Evolutionary conservation across 2,329 filamentous ascomycete species (phyloP).

Genomic region (Apiospora hydei): DNA sequence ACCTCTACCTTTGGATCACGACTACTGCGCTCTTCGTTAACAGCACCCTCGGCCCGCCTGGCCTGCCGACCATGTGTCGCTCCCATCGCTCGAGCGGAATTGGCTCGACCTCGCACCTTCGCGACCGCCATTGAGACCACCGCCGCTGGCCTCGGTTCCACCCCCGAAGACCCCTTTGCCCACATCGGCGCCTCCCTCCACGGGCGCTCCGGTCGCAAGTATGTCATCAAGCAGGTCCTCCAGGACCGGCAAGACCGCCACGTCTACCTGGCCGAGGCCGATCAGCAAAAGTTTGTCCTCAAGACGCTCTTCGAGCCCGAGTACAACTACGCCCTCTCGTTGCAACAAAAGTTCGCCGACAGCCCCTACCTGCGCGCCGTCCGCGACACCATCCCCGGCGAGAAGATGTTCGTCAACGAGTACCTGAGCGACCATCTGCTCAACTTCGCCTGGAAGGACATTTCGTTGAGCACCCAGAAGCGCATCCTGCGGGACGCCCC

Average conservation of each 20-base stretch:
- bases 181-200: conserved; percentile 27
- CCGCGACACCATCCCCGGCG: conserved; percentile 51
- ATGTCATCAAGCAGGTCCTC: conserved; percentile 43
- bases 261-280: conserved; percentile 45
- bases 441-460: conserved; percentile 48
- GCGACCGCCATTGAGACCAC: conserved; percentile 20
- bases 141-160: background rate
- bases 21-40: conserved; percentile 5
- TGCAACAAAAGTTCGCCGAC: conserved; percentile 41
- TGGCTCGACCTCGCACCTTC: background rate
- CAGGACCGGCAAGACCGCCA: conserved; percentile 45
- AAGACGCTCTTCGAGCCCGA: conserved; percentile 44
- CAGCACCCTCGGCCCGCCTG: background rate
- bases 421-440: conserved; percentile 53
- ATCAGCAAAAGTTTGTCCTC: conserved; percentile 44
- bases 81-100: background rate
- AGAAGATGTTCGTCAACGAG: conserved; percentile 54
- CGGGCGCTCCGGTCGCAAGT: conserved; percentile 39
- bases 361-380: conserved; percentile 47
- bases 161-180: background rate
- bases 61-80: conserved; percentile 4
- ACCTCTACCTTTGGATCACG: background rate
- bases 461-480: conserved; percentile 47
- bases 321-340: conserved; percentile 43
- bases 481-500: conserved; percentile 50